Base-by-base conservation (phyloP, 768 basidiomycete genomes). In the Podaxis rugospora region DNA sequence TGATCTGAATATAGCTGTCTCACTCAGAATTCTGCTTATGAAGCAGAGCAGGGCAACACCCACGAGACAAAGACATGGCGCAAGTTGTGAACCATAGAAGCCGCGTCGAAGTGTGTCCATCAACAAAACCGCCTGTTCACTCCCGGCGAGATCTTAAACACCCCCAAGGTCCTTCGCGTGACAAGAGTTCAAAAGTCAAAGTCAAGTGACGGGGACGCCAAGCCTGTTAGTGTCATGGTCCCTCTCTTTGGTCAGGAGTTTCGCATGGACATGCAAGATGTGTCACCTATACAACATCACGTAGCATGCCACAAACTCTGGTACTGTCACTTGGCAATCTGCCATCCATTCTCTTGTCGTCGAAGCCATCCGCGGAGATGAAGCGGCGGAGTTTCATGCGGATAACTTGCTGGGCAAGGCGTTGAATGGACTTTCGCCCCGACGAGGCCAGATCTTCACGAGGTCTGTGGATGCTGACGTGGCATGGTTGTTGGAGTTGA, bases 401-500 rank as follows among this genome's bases (percentile, higher is more conserved):
- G 67, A 69, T 57, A 57, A 66, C n/a, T 52, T 52, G 16, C 58
- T 70, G 11, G 69, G 69, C 1, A 68, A 64, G 49, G 69, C 64
- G 7, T 42, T 70, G 18, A 70, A 70, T 47, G 69, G 69, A 1
- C 55, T 69, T 5, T 58, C 69, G 18, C 69, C 69, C 11, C 58
- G 69, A 5, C 62, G 69, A n/a, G 54, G 69, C 0, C 63, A 62
- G 0, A 55, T 51, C 51, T 66, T 21, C 32, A 23, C 21, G 21
- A 55, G 25, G 21, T 51, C 16, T 57, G 66, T 35, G 67, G 68
- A 9, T 69, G 62, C 52, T 2, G 69, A 70, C 52, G 56, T 70
- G 23, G 64, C 64, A 4, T 69, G 65, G 69, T 57, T 70, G n/a
- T 59, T 70, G 16, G 68, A 69, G 62, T 51, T 69, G 27, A 59